Conservation (phyloP, 441 rosid genomes). For the Croton laevigatus region DNA sequence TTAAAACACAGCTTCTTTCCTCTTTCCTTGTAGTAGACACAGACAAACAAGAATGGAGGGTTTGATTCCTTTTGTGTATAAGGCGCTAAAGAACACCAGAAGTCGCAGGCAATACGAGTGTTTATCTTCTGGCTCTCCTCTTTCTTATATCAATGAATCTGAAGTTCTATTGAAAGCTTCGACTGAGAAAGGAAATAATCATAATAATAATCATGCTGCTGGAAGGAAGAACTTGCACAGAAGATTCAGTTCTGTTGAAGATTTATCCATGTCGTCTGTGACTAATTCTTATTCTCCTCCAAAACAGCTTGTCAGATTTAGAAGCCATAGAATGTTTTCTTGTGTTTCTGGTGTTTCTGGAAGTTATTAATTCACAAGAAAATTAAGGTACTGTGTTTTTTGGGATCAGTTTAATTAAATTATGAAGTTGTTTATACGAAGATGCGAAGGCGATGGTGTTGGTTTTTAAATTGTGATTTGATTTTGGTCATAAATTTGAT, state of each 20-base stretch:
- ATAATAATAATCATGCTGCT: not conserved
- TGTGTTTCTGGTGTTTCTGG: conserved; percentile 56
- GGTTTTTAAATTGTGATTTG: too few relatives aligned
- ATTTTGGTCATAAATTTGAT: too few relatives aligned
- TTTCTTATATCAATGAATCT: conserved; percentile 21
- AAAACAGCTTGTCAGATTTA: conserved; percentile 51
- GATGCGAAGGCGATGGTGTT: too few relatives aligned
- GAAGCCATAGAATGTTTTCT: conserved; percentile 68
- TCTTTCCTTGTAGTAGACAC: not conserved
- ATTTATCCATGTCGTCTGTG: conserved; percentile 36
- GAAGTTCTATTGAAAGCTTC: not conserved
- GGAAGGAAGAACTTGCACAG: conserved; percentile 30
- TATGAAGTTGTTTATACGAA: too few relatives aligned
- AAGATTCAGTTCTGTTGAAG: conserved; percentile 49
- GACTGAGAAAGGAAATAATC: not conserved
- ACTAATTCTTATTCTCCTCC: conserved; percentile 17
- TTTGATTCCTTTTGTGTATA: conserved; percentile 59
- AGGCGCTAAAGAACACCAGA: conserved; percentile 52
- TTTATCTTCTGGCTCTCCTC: conserved; percentile 50
- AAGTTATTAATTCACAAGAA: too few relatives aligned
- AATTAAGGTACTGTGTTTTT: not conserved
- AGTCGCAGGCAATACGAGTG: conserved; percentile 58
- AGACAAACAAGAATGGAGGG: conserved; percentile 90
- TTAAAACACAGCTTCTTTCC: not conserved
- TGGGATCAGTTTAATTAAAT: too few relatives aligned